Evolutionary conservation across 495 filamentous ascomycete genomes (phyloP).

Genomic region (Elasticomyces elasticus): DNA sequence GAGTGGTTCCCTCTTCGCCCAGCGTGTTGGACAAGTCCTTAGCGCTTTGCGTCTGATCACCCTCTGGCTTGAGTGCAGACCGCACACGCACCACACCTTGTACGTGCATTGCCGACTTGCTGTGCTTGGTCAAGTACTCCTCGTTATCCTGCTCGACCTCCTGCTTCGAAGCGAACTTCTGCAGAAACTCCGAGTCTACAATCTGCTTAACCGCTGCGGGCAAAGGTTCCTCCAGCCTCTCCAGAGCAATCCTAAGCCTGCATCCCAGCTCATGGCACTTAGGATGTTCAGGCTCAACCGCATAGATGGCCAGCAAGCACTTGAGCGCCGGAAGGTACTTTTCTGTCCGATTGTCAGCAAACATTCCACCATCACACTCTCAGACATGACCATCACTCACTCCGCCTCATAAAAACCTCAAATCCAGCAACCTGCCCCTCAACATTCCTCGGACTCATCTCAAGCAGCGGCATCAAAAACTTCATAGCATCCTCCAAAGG

Average conservation of each 20-base stretch:
- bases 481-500: constrained; percentile 81
- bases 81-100: constrained; percentile 52
- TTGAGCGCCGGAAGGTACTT: constrained; percentile 78
- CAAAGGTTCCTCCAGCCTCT: constrained; percentile 44
- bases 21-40: constrained; percentile 51
- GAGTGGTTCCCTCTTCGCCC: constrained; percentile 40
- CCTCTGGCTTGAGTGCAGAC: constrained; percentile 43
- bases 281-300: constrained; percentile 61
- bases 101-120: constrained; percentile 52
- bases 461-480: constrained; percentile 68
- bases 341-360: constrained; percentile 42
- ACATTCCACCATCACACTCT: too few species aligned
- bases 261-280: constrained; percentile 65
- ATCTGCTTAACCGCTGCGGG: constrained; percentile 53
- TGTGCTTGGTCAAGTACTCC: constrained; percentile 52
- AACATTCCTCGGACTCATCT: constrained; percentile 71
- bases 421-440: constrained; percentile 78
- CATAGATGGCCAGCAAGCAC: constrained; percentile 63
- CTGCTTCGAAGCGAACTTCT: constrained; percentile 44
- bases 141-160: constrained; percentile 55
- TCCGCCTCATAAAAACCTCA: constrained; percentile 72
- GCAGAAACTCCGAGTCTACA: constrained; percentile 54
- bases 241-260: constrained; percentile 56
- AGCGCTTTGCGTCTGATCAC: constrained; percentile 46
- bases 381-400: constrained; percentile 40